Evolutionary conservation across 345 rosid genomes (phyloP).

Genomic region (Camelina hispida): DNA sequence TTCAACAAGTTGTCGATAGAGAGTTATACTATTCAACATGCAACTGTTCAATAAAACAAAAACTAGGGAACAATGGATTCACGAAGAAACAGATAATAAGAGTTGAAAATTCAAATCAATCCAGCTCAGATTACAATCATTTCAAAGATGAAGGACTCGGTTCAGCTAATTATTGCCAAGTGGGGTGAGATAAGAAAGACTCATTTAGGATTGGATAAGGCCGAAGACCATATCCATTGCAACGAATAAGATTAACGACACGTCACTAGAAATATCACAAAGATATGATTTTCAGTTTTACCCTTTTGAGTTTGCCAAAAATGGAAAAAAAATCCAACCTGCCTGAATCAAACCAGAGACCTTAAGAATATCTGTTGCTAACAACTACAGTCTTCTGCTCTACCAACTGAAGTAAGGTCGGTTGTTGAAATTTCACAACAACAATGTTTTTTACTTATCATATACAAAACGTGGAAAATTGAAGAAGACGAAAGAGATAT

Average conservation of each 20-base stretch:
- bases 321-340: constrained; percentile 45
- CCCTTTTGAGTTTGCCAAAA: background rate
- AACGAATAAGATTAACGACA: constrained; percentile 9
- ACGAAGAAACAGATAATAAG: background rate
- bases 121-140: constrained; percentile 8
- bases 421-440: background rate
- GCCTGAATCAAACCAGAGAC: constrained; percentile 76
- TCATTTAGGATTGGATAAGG: background rate
- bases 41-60: background rate
- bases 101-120: background rate
- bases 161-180: background rate
- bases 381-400: constrained; percentile 99
- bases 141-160: constrained; percentile 4
- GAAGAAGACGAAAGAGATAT: background rate
- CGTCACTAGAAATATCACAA: background rate
- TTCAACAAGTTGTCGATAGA: background rate
- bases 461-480: constrained; percentile 6
- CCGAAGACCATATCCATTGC: constrained; percentile 18
- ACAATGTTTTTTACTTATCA: too few relatives aligned
- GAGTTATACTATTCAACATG: background rate
- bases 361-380: constrained; percentile 43
- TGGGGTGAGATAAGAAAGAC: constrained; percentile 37
- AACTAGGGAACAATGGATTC: constrained; percentile 1
- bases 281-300: background rate
- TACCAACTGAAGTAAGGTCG: constrained; percentile 99